Base-by-base conservation (phyloP, 2,329 filamentous ascomycete genomes). In the Neofusicoccum sp. region DNA sequence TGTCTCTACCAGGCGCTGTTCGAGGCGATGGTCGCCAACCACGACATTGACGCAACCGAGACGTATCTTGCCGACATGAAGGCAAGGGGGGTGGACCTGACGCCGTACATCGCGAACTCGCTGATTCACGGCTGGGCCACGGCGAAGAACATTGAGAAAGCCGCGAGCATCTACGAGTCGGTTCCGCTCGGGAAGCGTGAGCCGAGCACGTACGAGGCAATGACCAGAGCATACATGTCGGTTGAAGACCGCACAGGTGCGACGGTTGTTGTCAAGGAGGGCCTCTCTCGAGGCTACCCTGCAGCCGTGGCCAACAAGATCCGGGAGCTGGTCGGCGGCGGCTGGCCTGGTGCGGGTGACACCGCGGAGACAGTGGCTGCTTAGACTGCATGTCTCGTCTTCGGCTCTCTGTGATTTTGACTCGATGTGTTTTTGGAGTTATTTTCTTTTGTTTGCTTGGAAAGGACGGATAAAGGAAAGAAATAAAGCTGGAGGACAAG, bases 151-250 rank as follows among this genome's bases (percentile, higher is more conserved):
- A 90, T 98, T 48, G 78, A 81, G 65, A 93, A 92, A 77, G 91
- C 93, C 16, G 87, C 89, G 72, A 80, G 84, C 29, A 88, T 97
- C 66, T 99, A 96, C 74, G 85, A 90, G 64, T 83, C 85, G n/a
- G 88, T 99, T 3, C 86, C 88, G 7, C 84, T 87, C 33, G 85
- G 88, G 61, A 93, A 89, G 79, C 89, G 95, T 63, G 95, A 99
- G 81, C 95, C 95, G 3, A 97, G 93, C 81, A 99, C 95, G 4
- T 99, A 99, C 76, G 95, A 99, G 80, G 93, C 94, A 44, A 99
- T 99, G 95, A 97, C 93, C 4, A 86, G 95, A 49, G 95, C 95
- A 0, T 97, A 89, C 78, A 86, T 99, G 61, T 88, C 92, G 9
- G 89, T 90, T 3, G 92, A 96, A 73, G 87, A 96, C 74, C 88